Conservation (phyloP, 352 stramenopile species). For the Phytophthora crassamura region DNA sequence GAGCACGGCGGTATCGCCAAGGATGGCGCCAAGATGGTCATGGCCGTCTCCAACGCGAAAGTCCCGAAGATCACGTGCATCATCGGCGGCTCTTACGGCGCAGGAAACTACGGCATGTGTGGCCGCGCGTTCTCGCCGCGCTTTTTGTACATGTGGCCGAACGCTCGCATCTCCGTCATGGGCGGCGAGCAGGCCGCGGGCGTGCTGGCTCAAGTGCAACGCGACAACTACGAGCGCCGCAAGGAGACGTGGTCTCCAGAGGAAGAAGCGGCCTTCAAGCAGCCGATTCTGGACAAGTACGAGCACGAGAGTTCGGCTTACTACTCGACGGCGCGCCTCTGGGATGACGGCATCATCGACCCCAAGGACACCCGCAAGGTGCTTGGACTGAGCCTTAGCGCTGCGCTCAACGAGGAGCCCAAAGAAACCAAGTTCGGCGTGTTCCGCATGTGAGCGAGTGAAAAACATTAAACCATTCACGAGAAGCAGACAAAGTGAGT, state of each 20-base stretch:
- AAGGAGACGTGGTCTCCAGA: slow-evolving; percentile 70
- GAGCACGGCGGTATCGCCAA: slow-evolving; percentile 98
- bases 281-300: slow-evolving; percentile 97
- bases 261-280: slow-evolving; percentile 94
- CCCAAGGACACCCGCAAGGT: slow-evolving; percentile 94
- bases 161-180: slow-evolving; percentile 97
- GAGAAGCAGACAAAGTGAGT: slow-evolving; percentile 4
- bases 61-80: slow-evolving; percentile 99
- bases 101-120: slow-evolving; percentile 98
- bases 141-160: slow-evolving; percentile 99
- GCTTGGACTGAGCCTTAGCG: slow-evolving; percentile 78
- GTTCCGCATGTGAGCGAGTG: slow-evolving; percentile 93
- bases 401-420: slow-evolving; percentile 72
- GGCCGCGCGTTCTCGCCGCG: slow-evolving; percentile 95
- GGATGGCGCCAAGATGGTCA: slow-evolving; percentile 97
- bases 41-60: slow-evolving; percentile 93
- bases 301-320: slow-evolving; percentile 94
- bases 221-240: slow-evolving; percentile 86
- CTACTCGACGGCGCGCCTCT: slow-evolving; percentile 96
- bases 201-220: slow-evolving; percentile 96
- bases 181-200: slow-evolving; percentile 96
- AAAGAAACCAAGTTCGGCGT: slow-evolving; percentile 95
- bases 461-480: slow-evolving; percentile 1
- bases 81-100: slow-evolving; percentile 96
- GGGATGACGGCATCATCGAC: slow-evolving; percentile 99